Evolutionary conservation across 1,284 basidiomycete species (phyloP).

Genomic region (Boletus coffeatus): DNA sequence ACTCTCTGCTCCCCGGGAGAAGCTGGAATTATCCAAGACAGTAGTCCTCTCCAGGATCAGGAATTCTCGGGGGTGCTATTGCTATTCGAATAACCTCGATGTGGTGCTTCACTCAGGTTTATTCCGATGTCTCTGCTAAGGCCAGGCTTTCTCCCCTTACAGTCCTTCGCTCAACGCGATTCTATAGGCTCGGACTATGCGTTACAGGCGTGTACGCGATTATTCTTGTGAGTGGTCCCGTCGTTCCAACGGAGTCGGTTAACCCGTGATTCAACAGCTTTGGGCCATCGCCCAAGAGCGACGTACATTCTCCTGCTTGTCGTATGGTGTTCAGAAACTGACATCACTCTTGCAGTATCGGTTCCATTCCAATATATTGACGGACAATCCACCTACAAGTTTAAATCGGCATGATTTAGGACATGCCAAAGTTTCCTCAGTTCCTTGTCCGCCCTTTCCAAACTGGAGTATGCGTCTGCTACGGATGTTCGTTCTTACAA

Average conservation of each 20-base stretch:
- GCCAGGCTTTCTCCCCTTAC: constrained; percentile 7
- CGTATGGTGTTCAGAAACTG: not conserved
- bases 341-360: constrained; percentile 51
- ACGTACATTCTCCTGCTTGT: constrained; percentile 43
- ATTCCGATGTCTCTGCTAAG: constrained; percentile 26
- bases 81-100: constrained; percentile 45
- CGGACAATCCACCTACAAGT: constrained; percentile 64
- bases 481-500: constrained; percentile 38
- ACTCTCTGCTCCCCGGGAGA: constrained; percentile 76
- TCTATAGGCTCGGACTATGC: constrained; percentile 55
- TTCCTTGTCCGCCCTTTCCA: constrained; percentile 65
- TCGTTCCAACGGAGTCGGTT: constrained; percentile 1
- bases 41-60: constrained; percentile 35
- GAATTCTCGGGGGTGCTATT: constrained; percentile 59
- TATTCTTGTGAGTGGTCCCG: constrained; percentile 55
- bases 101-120: no score
- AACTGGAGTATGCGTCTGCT: constrained; percentile 33
- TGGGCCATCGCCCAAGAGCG: constrained; percentile 94
- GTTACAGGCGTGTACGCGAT: constrained; percentile 71
- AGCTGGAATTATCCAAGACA: constrained; percentile 35
- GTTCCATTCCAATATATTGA: constrained; percentile 74
- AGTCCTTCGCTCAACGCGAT: not conserved
- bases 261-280: constrained; percentile 31
- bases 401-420: constrained; percentile 78
- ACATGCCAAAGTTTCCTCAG: constrained; percentile 84